A percentile compares a stretch with the other conserved stretches of the same genome.
Conservation (phyloP, 331 rosid genomes). For the Acacia pycnantha region DNA sequence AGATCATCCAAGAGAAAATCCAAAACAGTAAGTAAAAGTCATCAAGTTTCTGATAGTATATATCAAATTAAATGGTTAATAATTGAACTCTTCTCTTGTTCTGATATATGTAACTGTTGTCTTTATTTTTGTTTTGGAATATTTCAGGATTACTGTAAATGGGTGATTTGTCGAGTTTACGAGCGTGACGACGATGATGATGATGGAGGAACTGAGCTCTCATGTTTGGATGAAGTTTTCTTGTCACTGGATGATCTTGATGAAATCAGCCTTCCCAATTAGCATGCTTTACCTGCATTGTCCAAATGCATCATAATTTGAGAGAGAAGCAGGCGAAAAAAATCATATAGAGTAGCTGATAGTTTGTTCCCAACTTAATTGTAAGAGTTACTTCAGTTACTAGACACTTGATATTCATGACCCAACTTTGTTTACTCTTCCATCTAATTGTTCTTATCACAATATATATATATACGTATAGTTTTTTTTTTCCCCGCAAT, state of each 20-base stretch:
- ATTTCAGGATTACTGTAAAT: slow-evolving; percentile 60
- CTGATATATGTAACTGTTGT: not conserved
- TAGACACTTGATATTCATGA: not conserved
- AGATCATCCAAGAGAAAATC: slow-evolving; percentile 62
- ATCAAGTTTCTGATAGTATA: too few species aligned
- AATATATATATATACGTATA: not conserved
- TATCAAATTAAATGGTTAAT: too few species aligned
- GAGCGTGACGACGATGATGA: slow-evolving; percentile 50
- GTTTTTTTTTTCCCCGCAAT: too few species aligned
- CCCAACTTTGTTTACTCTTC: not conserved
- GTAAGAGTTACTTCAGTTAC: not conserved
- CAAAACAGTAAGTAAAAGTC: slow-evolving; percentile 49
- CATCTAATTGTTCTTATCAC: slow-evolving; percentile 19
- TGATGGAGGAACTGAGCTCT: slow-evolving; percentile 63
- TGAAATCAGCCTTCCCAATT: slow-evolving; percentile 85
- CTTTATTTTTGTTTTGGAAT: not conserved
- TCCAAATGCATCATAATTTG: not conserved
- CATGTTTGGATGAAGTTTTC: slow-evolving; percentile 97
- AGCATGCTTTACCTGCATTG: slow-evolving; percentile 12
- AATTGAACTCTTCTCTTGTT: not conserved
- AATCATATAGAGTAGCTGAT: not conserved
- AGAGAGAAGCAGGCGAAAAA: not conserved
- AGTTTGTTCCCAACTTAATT: not conserved
- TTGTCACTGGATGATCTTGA: slow-evolving; percentile 93
- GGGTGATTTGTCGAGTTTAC: slow-evolving; percentile 81